Evolutionary conservation across 1,284 basidiomycete species (phyloP).

Genomic region (Puccinia polysora): DNA sequence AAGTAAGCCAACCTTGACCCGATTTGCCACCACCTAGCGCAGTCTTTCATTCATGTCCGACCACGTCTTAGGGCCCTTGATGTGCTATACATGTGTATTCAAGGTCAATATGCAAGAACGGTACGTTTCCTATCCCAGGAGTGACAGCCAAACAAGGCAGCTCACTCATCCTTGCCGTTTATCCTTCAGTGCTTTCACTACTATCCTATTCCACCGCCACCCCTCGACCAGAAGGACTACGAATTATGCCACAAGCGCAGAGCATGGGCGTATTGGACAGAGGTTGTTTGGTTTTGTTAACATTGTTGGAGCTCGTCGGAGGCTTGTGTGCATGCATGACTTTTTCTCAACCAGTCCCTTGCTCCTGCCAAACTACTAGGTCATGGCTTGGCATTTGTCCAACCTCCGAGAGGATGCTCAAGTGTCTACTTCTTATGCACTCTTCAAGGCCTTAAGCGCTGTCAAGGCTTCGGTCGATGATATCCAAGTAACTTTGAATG

Average conservation of each 20-base stretch:
- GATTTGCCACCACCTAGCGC: too few relatives aligned
- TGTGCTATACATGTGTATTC: constrained; percentile 13
- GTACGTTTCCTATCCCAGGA: constrained; percentile 13
- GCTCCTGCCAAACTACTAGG: constrained; percentile 7
- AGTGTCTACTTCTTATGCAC: constrained; percentile 32
- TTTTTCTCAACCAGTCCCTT: neutral
- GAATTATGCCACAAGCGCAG: constrained; percentile 34
- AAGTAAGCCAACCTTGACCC: constrained; percentile 12
- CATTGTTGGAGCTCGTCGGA: neutral
- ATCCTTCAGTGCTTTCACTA: constrained; percentile 5
- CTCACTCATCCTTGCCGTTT: neutral
- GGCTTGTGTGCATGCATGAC: neutral
- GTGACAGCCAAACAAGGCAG: neutral
- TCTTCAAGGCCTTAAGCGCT: constrained; percentile 25
- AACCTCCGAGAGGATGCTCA: constrained; percentile 30
- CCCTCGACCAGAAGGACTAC: constrained; percentile 3
- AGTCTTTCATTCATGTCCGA: neutral
- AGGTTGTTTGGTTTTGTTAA: constrained; percentile 5
- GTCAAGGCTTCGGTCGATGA: constrained; percentile 27
- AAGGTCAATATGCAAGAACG: neutral
- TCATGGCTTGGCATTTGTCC: constrained; percentile 39
- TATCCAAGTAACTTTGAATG: constrained; percentile 15
- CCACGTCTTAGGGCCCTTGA: constrained; percentile 9
- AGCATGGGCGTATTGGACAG: constrained; percentile 41
- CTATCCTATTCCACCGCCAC: constrained; percentile 42